These are phyloP conservation scores for Astrephomene gubernaculifera DNA, from an alignment of 139 green algal genomes.

Conservation along the genomic window DNA sequence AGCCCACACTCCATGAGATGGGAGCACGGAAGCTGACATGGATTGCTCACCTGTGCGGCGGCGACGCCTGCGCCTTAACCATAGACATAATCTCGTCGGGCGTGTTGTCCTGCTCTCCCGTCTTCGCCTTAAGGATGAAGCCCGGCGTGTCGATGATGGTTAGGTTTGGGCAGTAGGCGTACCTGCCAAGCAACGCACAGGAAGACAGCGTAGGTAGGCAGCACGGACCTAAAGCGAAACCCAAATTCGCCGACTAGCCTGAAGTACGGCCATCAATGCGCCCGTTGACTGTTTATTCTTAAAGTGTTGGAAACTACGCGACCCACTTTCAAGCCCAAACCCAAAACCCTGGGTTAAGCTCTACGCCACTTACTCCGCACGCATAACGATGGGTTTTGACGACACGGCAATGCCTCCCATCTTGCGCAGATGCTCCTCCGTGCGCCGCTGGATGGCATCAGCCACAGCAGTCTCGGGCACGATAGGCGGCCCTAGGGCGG, in stretches of 20 bases:
- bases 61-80: slow-evolving; percentile 90
- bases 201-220: no score
- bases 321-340: no score
- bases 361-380: slow-evolving; percentile 72
- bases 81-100: slow-evolving; percentile 94
- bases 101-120: slow-evolving; percentile 87
- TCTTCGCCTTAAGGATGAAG: slow-evolving; percentile 92
- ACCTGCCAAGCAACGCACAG: slow-evolving; percentile 37
- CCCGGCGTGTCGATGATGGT: slow-evolving; percentile 96
- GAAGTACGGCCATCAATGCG: no score
- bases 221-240: no score
- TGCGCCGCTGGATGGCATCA: slow-evolving; percentile 84
- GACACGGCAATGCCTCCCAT: slow-evolving; percentile 80
- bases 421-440: slow-evolving; percentile 82
- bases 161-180: slow-evolving; percentile 89
- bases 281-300: no score
- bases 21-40: no score
- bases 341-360: no score
- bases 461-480: slow-evolving; percentile 81
- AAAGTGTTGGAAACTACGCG: no score
- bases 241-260: no score
- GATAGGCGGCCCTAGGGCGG: slow-evolving; percentile 63
- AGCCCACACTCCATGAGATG: no score
- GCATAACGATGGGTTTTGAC: slow-evolving; percentile 85
- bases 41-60: slow-evolving; percentile 80